phyloP scores from a whole-genome alignment of 78 protist species.

The Guillardia theta region DNA sequence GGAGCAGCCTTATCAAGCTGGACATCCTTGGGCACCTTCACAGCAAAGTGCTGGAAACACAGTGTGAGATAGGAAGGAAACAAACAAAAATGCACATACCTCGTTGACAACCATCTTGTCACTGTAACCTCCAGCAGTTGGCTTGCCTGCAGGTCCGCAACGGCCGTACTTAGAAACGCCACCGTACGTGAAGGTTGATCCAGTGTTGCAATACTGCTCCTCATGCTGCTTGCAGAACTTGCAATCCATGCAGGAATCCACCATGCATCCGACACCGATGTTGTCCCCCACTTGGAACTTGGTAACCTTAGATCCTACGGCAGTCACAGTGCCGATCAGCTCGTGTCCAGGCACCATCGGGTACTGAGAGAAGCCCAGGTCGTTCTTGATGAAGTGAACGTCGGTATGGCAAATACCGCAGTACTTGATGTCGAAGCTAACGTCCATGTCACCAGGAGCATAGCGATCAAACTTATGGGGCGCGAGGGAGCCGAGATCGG shows the following conservation, averaged over 20 bases:
- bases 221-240: constrained; percentile 34
- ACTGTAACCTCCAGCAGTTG: background rate
- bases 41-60: background rate
- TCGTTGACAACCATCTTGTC: constrained; percentile 11
- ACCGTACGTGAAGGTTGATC: background rate
- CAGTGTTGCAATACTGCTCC: background rate
- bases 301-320: constrained; percentile 46
- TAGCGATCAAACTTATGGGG: too few relatives aligned
- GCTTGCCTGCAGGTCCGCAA: background rate
- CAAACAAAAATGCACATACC: background rate
- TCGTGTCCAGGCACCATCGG: constrained; percentile 67
- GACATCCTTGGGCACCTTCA: background rate
- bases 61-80: background rate
- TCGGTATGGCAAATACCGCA: constrained; percentile 54
- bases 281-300: constrained; percentile 40
- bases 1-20: constrained; percentile 38
- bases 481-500: too few relatives aligned
- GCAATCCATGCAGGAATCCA: constrained; percentile 34
- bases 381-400: constrained; percentile 48
- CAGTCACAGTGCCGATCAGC: constrained; percentile 29
- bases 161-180: background rate
- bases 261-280: constrained; percentile 47
- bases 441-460: constrained; percentile 29
- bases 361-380: constrained; percentile 30
- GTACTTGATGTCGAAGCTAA: constrained; percentile 12